A percentile compares a stretch with the other conserved stretches of the same genome.
These are phyloP conservation scores for Capsicum chinense DNA, from an alignment of 257 asterid species.

Conservation along the genomic window DNA sequence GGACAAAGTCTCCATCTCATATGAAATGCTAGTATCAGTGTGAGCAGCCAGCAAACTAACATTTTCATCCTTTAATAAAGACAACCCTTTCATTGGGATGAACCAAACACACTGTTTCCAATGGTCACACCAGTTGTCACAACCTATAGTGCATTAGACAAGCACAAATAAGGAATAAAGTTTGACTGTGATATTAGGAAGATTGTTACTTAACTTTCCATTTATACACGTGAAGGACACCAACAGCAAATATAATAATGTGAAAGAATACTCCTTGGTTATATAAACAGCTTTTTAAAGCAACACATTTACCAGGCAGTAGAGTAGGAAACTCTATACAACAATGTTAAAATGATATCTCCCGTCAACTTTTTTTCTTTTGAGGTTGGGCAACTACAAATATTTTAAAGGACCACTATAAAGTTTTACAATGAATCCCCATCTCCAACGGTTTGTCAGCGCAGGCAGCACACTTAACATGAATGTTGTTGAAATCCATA, in stretches of 20 bases:
- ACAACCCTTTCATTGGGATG: slow-evolving; percentile 58
- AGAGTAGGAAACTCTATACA: no score
- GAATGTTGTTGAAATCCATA: background rate
- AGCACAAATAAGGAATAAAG: background rate
- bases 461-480: background rate
- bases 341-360: no score
- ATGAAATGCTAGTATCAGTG: slow-evolving; percentile 65
- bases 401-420: no score
- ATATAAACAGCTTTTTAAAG: no score
- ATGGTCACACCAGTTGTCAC: slow-evolving; percentile 86
- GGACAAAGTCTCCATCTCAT: slow-evolving; percentile 49
- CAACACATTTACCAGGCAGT: no score
- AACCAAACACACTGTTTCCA: slow-evolving; percentile 98
- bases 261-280: background rate
- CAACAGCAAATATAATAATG: slow-evolving; percentile 16
- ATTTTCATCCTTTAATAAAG: slow-evolving; percentile 60
- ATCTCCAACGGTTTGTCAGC: no score
- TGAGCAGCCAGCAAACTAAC: slow-evolving; percentile 67
- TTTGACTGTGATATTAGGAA: background rate
- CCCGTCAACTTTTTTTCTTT: no score
- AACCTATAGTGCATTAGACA: slow-evolving; percentile 48
- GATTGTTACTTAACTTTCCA: background rate
- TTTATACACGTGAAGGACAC: background rate
- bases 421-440: no score
- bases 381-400: no score